Evolutionary conservation across 352 stramenopile genomes (phyloP).

Genomic region (Globisporangium uncinulatum): DNA sequence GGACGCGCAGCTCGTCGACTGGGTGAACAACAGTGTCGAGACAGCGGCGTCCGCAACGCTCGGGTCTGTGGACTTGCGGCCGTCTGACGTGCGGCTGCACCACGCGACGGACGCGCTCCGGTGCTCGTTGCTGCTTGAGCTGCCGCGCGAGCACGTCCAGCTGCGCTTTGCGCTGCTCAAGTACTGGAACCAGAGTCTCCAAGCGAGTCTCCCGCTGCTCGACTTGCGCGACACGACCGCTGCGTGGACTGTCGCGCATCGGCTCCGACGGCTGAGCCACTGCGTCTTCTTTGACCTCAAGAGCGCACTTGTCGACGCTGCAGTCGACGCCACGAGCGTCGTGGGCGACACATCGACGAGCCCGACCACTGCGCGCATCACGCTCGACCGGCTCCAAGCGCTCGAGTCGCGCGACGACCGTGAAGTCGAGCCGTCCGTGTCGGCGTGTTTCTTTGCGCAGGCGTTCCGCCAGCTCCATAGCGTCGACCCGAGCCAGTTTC

Average conservation of each 20-base stretch:
- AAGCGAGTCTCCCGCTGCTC: constrained; percentile 61
- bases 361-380: constrained; percentile 77
- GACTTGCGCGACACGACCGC: constrained; percentile 72
- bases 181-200: constrained; percentile 71
- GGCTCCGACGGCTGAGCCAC: constrained; percentile 65
- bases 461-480: constrained; percentile 88
- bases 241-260: constrained; percentile 68
- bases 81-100: constrained; percentile 66
- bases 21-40: constrained; percentile 81
- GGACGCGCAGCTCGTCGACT: constrained; percentile 83
- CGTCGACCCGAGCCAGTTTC: constrained; percentile 80
- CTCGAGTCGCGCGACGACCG: constrained; percentile 85
- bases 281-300: constrained; percentile 89
- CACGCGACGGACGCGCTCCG: constrained; percentile 63
- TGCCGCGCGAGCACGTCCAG: constrained; percentile 52
- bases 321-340: constrained; percentile 70
- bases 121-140: constrained; percentile 58
- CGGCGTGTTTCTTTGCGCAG: constrained; percentile 93
- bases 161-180: constrained; percentile 79
- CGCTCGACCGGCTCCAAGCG: constrained; percentile 76
- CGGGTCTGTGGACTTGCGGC: constrained; percentile 57
- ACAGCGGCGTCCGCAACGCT: constrained; percentile 19
- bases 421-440: constrained; percentile 82
- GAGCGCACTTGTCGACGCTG: constrained; percentile 69
- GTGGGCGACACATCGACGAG: constrained; percentile 36